A percentile compares a stretch with the other conserved stretches of the same genome.
Conservation (phyloP, 2,329 filamentous ascomycete genomes). For the Alternaria longipes region DNA sequence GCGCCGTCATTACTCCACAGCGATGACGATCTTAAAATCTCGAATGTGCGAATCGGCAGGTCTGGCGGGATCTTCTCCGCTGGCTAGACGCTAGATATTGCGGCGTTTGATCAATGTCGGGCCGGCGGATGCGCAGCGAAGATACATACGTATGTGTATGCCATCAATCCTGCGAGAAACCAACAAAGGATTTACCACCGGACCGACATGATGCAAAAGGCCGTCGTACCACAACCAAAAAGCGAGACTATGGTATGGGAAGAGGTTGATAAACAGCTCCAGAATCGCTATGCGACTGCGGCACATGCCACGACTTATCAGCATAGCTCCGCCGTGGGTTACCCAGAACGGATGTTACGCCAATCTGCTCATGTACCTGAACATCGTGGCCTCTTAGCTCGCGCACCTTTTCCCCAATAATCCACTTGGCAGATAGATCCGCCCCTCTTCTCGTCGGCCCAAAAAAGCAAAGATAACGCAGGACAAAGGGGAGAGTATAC, state of each 20-base stretch:
- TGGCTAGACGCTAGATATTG: conserved; percentile 8
- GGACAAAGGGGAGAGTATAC: conserved; percentile 9
- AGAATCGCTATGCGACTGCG: conserved; percentile 10
- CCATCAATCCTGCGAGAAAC: not conserved
- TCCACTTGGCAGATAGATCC: conserved; percentile 15
- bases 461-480: conserved; percentile 30
- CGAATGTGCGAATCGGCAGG: conserved; percentile 29
- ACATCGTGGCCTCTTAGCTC: conserved; percentile 24
- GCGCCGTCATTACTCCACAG: conserved; percentile 26
- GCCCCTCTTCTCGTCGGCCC: conserved; percentile 16
- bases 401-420: conserved; percentile 11
- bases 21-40: conserved; percentile 25
- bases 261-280: not conserved
- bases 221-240: not conserved
- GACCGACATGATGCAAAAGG: not conserved
- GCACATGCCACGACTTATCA: conserved; percentile 18
- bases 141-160: conserved; percentile 4
- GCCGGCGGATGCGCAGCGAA: conserved; percentile 13
- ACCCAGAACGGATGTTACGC: conserved; percentile 9
- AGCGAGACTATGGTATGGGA: not conserved
- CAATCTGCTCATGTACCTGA: conserved; percentile 27
- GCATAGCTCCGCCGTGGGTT: conserved; percentile 18
- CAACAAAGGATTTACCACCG: not conserved
- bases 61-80: conserved; percentile 18
- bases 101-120: conserved; percentile 20